Evolutionary conservation across 2,329 filamentous ascomycete species (phyloP).

Genomic region (Colletotrichum sp.): DNA sequence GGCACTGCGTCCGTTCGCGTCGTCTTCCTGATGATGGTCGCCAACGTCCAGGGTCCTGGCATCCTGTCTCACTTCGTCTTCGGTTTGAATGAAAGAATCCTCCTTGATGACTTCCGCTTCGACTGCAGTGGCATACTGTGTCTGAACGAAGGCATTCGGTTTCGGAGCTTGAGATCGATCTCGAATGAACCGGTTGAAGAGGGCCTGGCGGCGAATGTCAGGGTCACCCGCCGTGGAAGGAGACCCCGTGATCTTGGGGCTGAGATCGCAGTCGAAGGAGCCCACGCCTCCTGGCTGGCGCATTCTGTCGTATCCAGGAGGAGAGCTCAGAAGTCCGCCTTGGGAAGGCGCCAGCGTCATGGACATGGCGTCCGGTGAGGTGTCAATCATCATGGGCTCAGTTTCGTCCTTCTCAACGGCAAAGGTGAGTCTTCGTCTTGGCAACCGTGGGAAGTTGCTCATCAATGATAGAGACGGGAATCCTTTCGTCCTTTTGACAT

Average conservation of each 20-base stretch:
- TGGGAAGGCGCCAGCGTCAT: neutral
- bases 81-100: neutral
- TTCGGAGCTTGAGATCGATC: neutral
- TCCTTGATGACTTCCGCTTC: neutral
- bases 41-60: neutral
- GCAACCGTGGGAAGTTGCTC: neutral
- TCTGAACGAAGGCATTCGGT: neutral
- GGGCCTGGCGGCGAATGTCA: neutral
- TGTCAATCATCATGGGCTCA: neutral
- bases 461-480: neutral
- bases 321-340: neutral
- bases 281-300: fast-evolving
- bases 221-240: neutral
- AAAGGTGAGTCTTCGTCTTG: neutral
- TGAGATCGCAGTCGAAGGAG: neutral
- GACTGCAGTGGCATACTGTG: neutral
- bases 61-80: neutral
- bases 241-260: neutral
- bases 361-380: neutral
- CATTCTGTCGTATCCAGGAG: neutral
- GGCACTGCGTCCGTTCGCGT: neutral
- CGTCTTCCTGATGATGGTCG: neutral
- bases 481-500: fast-evolving
- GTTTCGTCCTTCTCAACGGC: neutral
- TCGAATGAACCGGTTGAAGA: neutral